Percentiles rank a stretch among this genome's conserved stretches.
These are phyloP conservation scores for Fomitopsis schrenkii DNA, from an alignment of 1,284 basidiomycete genomes.

Conservation along the genomic window DNA sequence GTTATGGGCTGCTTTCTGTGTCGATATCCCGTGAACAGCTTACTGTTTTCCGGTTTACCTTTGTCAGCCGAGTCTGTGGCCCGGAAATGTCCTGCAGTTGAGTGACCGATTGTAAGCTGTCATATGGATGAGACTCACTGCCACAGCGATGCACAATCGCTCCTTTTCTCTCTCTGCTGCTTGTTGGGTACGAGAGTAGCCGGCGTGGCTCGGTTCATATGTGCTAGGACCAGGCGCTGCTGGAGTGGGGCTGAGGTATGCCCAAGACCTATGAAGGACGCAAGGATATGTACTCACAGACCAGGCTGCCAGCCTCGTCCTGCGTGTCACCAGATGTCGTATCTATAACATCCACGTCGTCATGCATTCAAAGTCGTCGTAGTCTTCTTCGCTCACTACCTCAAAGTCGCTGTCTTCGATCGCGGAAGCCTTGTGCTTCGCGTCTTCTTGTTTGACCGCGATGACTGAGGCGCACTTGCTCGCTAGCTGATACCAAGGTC, in stretches of 20 bases:
- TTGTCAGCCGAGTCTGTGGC: background rate
- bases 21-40: background rate
- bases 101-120: too few species aligned
- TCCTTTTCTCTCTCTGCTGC: background rate
- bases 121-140: too few species aligned
- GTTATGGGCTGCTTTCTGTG: too few species aligned
- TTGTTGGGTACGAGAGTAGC: background rate
- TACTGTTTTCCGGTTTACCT: background rate
- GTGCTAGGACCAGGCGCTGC: background rate
- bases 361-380: background rate
- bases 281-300: too few species aligned
- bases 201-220: background rate
- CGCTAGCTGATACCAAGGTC: constrained; percentile 39
- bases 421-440: background rate
- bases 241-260: background rate
- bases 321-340: background rate
- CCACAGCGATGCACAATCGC: background rate
- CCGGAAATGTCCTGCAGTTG: too few species aligned
- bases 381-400: background rate
- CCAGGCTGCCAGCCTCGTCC: background rate
- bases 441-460: constrained; percentile 34
- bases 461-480: constrained; percentile 54
- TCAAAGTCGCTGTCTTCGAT: background rate
- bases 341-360: background rate
- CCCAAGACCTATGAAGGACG: too few species aligned